These are phyloP conservation scores for Ganoderma lingzhi DNA, from an alignment of 1,284 basidiomycete genomes.

Conservation along the genomic window DNA sequence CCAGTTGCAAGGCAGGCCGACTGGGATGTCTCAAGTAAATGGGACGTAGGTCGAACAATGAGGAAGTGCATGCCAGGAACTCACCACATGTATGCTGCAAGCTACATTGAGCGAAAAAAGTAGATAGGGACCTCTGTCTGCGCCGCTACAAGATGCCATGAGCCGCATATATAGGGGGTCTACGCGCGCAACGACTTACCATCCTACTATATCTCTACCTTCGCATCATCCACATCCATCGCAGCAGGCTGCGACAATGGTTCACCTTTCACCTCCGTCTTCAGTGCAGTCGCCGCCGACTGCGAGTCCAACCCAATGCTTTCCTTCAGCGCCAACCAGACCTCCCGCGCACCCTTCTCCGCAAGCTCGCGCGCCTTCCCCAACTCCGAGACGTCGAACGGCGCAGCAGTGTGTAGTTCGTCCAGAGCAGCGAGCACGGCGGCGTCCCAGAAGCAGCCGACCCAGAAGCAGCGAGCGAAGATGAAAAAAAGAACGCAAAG, in stretches of 20 bases:
- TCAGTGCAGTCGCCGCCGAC: conserved; percentile 15
- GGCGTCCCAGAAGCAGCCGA: conserved; percentile 34
- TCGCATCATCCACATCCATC: conserved; percentile 31
- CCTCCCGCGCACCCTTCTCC: conserved; percentile 48
- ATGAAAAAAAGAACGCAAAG: conserved; percentile 74
- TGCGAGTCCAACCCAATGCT: conserved; percentile 39
- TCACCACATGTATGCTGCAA: not conserved
- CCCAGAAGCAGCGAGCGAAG: conserved; percentile 34
- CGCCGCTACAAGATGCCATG: no score
- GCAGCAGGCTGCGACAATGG: not conserved
- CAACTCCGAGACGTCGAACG: conserved; percentile 53
- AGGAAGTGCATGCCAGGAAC: not conserved
- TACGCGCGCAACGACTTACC: not conserved
- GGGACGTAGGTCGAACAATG: no score
- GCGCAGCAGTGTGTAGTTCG: conserved; percentile 54
- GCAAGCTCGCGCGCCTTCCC: conserved; percentile 55
- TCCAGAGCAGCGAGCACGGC: conserved; percentile 55
- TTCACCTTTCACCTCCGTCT: conserved; percentile 9
- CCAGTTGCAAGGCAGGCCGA: no score
- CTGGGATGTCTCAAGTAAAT: no score
- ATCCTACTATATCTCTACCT: conserved; percentile 24
- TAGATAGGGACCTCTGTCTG: not conserved
- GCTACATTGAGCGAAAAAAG: not conserved
- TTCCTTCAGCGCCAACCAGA: conserved; percentile 58
- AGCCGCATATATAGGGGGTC: not conserved